Conservation (phyloP, 108 stramenopile genomes). For the Nannochloropsis oceanica region DNA sequence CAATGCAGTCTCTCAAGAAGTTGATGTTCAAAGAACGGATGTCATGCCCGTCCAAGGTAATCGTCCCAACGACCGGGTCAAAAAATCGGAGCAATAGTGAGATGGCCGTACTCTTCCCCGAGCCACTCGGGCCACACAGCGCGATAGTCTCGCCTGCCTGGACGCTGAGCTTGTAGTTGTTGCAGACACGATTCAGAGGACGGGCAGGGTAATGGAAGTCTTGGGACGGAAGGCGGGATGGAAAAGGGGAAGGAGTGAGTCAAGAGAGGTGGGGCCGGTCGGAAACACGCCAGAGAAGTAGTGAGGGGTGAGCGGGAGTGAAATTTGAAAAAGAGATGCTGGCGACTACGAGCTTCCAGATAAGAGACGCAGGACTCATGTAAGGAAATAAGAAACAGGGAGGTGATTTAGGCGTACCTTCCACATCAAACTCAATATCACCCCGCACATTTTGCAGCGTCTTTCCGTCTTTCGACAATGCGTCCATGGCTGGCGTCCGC, state of each 20-base stretch:
- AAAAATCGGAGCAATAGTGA: constrained; percentile 56
- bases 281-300: too few species aligned
- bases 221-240: background rate
- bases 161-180: constrained; percentile 27
- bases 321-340: too few species aligned
- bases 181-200: background rate
- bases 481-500: background rate
- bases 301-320: background rate
- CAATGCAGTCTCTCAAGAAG: constrained; percentile 51
- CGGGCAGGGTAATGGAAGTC: background rate
- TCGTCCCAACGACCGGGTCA: constrained; percentile 43
- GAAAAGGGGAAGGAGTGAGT: background rate
- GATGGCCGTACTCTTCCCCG: constrained; percentile 56
- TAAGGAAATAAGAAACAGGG: background rate
- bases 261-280: too few species aligned
- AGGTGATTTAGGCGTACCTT: background rate
- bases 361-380: background rate
- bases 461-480: background rate
- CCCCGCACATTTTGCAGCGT: background rate
- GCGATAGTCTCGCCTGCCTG: constrained; percentile 58
- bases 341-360: background rate
- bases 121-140: constrained; percentile 55
- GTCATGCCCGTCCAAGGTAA: constrained; percentile 64
- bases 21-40: constrained; percentile 56
- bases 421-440: background rate